Conservation (phyloP, 1,284 basidiomycete genomes). For the Neotropicomus parvogracilis region DNA sequence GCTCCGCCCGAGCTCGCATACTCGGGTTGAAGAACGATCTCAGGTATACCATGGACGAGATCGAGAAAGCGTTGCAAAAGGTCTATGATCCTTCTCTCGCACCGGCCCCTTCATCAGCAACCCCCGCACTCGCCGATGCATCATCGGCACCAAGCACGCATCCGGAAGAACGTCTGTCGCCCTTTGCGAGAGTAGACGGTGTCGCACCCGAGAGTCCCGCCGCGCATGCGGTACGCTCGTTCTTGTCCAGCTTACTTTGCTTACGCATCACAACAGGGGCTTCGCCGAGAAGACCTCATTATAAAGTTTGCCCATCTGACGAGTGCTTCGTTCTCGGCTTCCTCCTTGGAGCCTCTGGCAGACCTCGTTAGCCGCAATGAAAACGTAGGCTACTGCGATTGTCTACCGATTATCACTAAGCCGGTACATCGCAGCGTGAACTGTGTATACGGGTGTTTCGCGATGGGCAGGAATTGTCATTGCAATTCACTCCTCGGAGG, state of each 20-base stretch:
- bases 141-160: slow-evolving; percentile 1
- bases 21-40: slow-evolving; percentile 80
- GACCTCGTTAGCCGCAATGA: slow-evolving; percentile 70
- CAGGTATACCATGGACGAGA: slow-evolving; percentile 57
- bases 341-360: slow-evolving; percentile 64
- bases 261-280: slow-evolving; percentile 46
- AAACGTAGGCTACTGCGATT: slow-evolving; percentile 50
- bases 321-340: slow-evolving; percentile 45
- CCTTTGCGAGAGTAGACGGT: slow-evolving; percentile 77
- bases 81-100: slow-evolving; percentile 55
- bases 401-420: neutral
- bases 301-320: slow-evolving; percentile 70
- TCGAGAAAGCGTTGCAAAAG: slow-evolving; percentile 62
- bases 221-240: slow-evolving; percentile 61
- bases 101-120: neutral
- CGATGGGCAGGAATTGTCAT: slow-evolving; percentile 32
- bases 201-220: slow-evolving; percentile 79
- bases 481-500: slow-evolving; percentile 53
- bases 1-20: slow-evolving; percentile 68
- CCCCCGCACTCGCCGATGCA: slow-evolving; percentile 1
- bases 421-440: slow-evolving; percentile 41
- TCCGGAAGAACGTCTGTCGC: slow-evolving; percentile 27
- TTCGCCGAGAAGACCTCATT: slow-evolving; percentile 68
- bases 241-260: neutral
- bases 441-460: slow-evolving; percentile 45